Evolutionary conservation across 352 stramenopile genomes (phyloP).

Genomic region (Phytopythium sindhum): DNA sequence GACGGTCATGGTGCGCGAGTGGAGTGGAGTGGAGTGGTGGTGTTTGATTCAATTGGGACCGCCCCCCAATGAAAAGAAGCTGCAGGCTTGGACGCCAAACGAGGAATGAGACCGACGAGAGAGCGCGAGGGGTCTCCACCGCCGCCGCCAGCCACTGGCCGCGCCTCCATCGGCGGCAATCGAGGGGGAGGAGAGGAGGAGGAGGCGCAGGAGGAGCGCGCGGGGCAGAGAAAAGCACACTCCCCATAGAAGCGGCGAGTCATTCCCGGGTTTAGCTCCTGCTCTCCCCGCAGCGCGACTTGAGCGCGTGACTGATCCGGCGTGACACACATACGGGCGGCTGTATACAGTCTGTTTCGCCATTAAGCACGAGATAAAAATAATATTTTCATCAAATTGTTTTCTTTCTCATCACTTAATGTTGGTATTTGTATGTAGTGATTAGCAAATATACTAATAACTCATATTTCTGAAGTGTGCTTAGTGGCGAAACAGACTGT

Average conservation of each 20-base stretch:
- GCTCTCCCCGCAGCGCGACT: too few relatives aligned
- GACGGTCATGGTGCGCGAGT: neutral
- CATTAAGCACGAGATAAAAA: too few relatives aligned
- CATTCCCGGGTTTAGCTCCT: neutral
- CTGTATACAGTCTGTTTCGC: neutral
- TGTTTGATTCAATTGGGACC: constrained; percentile 10
- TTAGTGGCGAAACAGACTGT: too few relatives aligned
- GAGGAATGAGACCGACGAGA: constrained; percentile 4
- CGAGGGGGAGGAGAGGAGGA: neutral
- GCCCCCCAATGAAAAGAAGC: neutral
- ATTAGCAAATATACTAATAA: too few relatives aligned
- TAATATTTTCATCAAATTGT: too few relatives aligned
- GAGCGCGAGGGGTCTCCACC: too few relatives aligned
- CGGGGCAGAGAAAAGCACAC: neutral
- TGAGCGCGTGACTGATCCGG: neutral
- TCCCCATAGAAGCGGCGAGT: neutral
- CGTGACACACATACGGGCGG: neutral
- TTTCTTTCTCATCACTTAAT: too few relatives aligned
- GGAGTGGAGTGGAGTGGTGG: neutral
- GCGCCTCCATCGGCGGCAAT: constrained; percentile 1
- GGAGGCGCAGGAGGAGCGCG: neutral
- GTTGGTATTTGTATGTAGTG: too few relatives aligned
- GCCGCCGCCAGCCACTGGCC: constrained; percentile 3
- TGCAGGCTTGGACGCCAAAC: constrained; percentile 1
- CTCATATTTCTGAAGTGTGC: too few relatives aligned